Conservation (phyloP, 164 flowering plant genomes). For the Liriodendron chinense region DNA sequence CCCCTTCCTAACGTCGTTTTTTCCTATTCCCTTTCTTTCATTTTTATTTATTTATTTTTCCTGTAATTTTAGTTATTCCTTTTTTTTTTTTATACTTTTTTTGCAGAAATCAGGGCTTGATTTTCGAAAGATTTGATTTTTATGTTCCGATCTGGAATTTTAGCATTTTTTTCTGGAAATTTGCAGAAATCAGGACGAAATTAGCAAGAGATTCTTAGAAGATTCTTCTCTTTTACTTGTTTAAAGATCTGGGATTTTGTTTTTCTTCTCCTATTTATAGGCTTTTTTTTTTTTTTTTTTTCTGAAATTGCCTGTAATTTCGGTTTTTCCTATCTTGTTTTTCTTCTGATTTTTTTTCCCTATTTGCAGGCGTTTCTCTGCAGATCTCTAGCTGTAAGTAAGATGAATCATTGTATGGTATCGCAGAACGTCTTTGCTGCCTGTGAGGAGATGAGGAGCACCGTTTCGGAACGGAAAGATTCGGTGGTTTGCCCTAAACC, state of each 20-base stretch:
- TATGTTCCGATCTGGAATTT: background rate
- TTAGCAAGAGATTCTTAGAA: background rate
- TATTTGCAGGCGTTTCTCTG: slow-evolving; percentile 13
- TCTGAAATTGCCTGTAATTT: too few relatives aligned
- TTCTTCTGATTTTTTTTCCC: background rate
- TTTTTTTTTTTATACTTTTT: too few relatives aligned
- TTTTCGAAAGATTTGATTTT: background rate
- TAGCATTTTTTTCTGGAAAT: background rate
- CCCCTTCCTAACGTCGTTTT: too few relatives aligned
- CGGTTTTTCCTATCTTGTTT: too few relatives aligned
- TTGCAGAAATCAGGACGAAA: too few relatives aligned
- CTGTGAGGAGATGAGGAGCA: slow-evolving; percentile 39
- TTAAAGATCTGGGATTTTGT: too few relatives aligned
- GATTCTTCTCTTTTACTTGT: background rate
- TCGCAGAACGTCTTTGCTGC: slow-evolving; percentile 40
- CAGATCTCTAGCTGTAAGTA: background rate
- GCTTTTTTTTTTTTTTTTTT: background rate
- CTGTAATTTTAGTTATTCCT: too few relatives aligned
- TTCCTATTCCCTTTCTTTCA: too few relatives aligned
- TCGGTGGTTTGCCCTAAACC: slow-evolving; percentile 83
- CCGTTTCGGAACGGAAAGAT: slow-evolving; percentile 35
- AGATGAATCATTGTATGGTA: slow-evolving; percentile 54
- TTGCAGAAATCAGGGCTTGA: background rate
- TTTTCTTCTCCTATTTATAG: background rate
- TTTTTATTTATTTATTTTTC: too few relatives aligned